Evolutionary conservation across 106 monocot species (phyloP).

Genomic region (Phalaenopsis equestris): DNA sequence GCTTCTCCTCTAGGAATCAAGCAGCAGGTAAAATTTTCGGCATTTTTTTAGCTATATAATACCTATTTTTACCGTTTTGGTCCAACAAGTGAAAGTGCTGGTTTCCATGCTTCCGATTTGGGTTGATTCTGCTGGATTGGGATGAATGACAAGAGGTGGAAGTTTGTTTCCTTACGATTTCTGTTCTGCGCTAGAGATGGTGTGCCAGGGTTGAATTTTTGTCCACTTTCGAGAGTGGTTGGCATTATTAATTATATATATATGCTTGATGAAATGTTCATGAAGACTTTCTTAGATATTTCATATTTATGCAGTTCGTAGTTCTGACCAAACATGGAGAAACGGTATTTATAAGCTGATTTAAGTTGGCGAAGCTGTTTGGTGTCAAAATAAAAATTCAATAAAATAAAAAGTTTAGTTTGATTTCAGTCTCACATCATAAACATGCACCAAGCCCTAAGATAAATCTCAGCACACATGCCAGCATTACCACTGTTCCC

Average conservation of each 20-base stretch:
- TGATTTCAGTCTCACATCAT: no score
- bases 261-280: no score
- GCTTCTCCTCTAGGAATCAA: constrained; percentile 19
- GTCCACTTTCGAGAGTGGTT: background rate
- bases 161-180: background rate
- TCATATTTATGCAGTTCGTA: no score
- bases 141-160: background rate
- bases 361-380: no score
- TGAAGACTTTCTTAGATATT: no score
- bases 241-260: background rate
- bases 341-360: no score
- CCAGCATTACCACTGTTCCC: no score
- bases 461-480: no score
- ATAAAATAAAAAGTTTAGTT: no score
- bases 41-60: background rate
- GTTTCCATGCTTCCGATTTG: background rate
- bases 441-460: no score
- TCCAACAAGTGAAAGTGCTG: background rate
- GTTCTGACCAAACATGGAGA: no score
- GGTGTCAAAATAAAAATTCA: no score
- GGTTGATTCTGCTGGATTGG: background rate
- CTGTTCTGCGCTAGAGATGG: background rate
- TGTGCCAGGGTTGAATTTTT: background rate
- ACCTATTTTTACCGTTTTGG: background rate
- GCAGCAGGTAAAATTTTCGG: constrained; percentile 7